Evolutionary conservation across 176 grass and related monocot genomes (phyloP), one percentile per base, ranked within the genome.

Genomic region (Lolium multiflorum): DNA sequence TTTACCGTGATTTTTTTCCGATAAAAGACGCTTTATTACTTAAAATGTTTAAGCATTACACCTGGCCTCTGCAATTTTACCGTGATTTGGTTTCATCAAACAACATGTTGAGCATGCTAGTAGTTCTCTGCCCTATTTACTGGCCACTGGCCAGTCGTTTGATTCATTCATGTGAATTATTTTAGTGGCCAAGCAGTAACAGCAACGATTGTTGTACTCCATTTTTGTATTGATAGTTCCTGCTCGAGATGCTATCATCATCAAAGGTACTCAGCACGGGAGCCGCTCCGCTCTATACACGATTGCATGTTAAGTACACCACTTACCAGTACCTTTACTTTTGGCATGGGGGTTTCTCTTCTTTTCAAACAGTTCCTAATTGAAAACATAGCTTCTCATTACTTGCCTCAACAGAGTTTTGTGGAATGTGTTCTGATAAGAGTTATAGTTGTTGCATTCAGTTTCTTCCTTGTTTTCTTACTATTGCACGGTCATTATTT

Each of bases 211-310:
- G 2, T 66, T 20, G 9, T 67, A 43, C 41, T 20, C 44, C 44
- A 1, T 41, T 86, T 28, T 63, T 26, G 4, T 70, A 71, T 77
- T 67, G 22, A 46, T 86, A 90, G 64, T 78, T 86, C 26, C 67
- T 22, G 60, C 3, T 73, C 72, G 71, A 86, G 72, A 86, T 90
- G 79, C 46, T 90, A 82, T 41, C 76, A 43, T 43, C 41, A 43
- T 57, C 63, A 39, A 49, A 35, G 62, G 54, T 87, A 62, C 79
- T 86, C 62, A 37, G 84, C 49, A 50, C 44, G 26, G 37, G 77
- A 60, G 47, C 38, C 4, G 65, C 78, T 85, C 82, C 72, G 58
- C 8, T 67, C 68, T 85, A 3, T 66, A 10, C 35, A 37, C 41
- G 3, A 59, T 7, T 85, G 52, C 75, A 41, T 28, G 49, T 28